These are phyloP conservation scores for Tricholoma saponaceum DNA, from an alignment of 768 basidiomycete species.

Conservation along the genomic window DNA sequence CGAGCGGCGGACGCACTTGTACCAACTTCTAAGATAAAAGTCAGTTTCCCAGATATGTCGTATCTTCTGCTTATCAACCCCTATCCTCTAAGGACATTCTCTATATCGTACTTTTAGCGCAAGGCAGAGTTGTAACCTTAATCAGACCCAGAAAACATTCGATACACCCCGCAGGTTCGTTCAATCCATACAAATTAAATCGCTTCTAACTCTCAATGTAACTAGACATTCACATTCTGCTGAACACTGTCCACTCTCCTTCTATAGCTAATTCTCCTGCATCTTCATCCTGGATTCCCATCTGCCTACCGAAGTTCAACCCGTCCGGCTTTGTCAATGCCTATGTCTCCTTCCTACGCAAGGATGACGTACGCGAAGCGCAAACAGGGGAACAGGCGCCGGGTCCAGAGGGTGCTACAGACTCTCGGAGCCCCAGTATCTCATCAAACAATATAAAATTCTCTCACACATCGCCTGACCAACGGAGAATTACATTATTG, in stretches of 20 bases:
- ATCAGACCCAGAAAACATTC: slow-evolving; percentile 91
- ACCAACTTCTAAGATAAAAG: slow-evolving; percentile 78
- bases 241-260: slow-evolving; percentile 86
- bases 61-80: background rate
- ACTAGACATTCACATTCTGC: slow-evolving; percentile 83
- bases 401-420: slow-evolving; percentile 1
- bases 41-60: slow-evolving; percentile 19
- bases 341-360: slow-evolving; percentile 72
- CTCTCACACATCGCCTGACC: slow-evolving; percentile 6
- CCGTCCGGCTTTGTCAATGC: slow-evolving; percentile 86
- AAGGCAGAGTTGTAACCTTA: slow-evolving; percentile 76
- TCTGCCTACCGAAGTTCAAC: slow-evolving; percentile 95
- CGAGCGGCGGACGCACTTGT: slow-evolving; percentile 79
- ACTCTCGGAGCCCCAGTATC: background rate
- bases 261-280: slow-evolving; percentile 74
- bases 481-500: slow-evolving; percentile 58
- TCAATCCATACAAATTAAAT: background rate
- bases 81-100: slow-evolving; percentile 67
- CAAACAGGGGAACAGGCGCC: slow-evolving; percentile 7
- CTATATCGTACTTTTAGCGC: slow-evolving; percentile 84
- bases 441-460: slow-evolving; percentile 7
- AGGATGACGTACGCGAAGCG: slow-evolving; percentile 26
- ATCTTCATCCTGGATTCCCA: slow-evolving; percentile 88
- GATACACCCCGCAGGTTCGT: slow-evolving; percentile 84
- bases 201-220: background rate